Evolutionary conservation across 352 stramenopile genomes (phyloP).

Genomic region (Phytophthora chlamydospora): DNA sequence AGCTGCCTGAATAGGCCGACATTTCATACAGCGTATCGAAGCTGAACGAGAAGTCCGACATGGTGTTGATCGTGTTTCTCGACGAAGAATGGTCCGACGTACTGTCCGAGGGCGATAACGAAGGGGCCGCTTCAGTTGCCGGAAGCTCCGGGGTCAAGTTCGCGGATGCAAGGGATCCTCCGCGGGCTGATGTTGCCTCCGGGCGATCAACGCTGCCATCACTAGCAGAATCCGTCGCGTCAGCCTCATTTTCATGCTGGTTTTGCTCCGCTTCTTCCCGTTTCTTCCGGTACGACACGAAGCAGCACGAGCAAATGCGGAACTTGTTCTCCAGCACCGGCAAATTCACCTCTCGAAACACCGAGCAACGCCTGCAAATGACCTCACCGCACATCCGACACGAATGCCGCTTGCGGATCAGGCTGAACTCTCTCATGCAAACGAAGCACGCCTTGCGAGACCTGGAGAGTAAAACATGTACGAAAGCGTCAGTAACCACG

Average conservation of each 20-base stretch:
- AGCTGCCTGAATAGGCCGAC: slow-evolving; percentile 18
- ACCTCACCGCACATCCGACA: slow-evolving; percentile 86
- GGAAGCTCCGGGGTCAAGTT: neutral
- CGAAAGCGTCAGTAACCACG: neutral
- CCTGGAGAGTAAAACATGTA: slow-evolving; percentile 12
- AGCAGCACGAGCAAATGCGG: slow-evolving; percentile 77
- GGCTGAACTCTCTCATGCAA: slow-evolving; percentile 71
- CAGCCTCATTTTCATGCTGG: slow-evolving; percentile 16
- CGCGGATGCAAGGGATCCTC: neutral
- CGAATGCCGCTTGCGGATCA: slow-evolving; percentile 76
- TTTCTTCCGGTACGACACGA: slow-evolving; percentile 65
- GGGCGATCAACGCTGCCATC: slow-evolving; percentile 13
- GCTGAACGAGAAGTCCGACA: slow-evolving; percentile 42
- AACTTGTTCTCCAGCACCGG: slow-evolving; percentile 67
- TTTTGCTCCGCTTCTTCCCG: slow-evolving; percentile 25
- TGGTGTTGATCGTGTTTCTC: slow-evolving; percentile 38
- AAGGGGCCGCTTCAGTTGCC: neutral
- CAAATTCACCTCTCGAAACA: slow-evolving; percentile 70
- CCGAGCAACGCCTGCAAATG: slow-evolving; percentile 77
- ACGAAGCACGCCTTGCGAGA: slow-evolving; percentile 61
- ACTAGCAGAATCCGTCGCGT: slow-evolving; percentile 11
- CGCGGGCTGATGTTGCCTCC: slow-evolving; percentile 3
- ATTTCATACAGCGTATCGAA: slow-evolving; percentile 35
- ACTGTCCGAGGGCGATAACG: slow-evolving; percentile 27
- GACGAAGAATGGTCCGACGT: slow-evolving; percentile 46